Percentiles rank a stretch among this genome's conserved stretches.
Evolutionary conservation across 148 eudicot genomes (phyloP).

Genomic region (Vaccinium vitisidaea): DNA sequence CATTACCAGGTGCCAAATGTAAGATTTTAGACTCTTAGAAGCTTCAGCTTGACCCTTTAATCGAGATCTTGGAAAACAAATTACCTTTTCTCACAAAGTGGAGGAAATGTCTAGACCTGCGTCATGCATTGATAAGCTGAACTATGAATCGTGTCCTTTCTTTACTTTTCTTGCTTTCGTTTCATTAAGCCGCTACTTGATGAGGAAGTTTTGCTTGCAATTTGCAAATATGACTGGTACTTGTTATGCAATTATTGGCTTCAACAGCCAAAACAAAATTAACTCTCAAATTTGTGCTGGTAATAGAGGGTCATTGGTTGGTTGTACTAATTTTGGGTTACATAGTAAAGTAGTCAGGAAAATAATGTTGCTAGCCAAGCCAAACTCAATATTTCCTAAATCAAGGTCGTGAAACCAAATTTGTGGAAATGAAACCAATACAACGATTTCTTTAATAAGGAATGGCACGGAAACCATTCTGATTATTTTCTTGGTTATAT

Average conservation of each 20-base stretch:
- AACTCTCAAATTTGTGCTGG: neutral
- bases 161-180: neutral
- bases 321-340: neutral
- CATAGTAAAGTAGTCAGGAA: neutral
- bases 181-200: neutral
- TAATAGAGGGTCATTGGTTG: neutral
- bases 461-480: neutral
- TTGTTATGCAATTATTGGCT: neutral
- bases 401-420: neutral
- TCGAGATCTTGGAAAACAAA: neutral
- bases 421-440: neutral
- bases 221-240: neutral
- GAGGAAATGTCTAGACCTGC: neutral
- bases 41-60: neutral
- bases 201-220: neutral
- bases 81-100: neutral
- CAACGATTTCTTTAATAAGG: neutral
- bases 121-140: neutral
- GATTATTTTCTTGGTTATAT: neutral
- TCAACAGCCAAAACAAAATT: neutral
- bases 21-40: neutral
- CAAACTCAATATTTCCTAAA: neutral
- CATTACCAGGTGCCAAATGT: conserved; percentile 6
- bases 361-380: neutral
- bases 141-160: neutral